A percentile compares a stretch with the other conserved stretches of the same genome.
Conservation (phyloP, 768 basidiomycete species). For the Tylopilus subfusipes region DNA sequence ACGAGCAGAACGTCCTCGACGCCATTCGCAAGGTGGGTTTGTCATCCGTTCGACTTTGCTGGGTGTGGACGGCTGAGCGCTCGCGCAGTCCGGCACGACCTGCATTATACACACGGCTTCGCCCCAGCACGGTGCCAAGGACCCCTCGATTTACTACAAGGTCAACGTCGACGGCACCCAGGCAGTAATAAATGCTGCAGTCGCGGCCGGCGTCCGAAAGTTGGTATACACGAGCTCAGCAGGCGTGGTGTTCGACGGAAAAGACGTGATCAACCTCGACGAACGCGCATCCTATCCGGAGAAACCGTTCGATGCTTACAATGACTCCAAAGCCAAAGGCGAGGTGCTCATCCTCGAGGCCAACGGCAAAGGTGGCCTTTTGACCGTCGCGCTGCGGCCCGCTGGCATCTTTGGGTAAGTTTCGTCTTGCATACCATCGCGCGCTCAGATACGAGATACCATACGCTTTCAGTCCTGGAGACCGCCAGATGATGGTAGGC, state of each 20-base stretch:
- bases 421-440: conserved; percentile 2
- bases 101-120: conserved; percentile 97
- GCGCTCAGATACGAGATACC: background rate
- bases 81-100: conserved; percentile 66
- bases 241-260: conserved; percentile 84
- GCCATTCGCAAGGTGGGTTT: conserved; percentile 68
- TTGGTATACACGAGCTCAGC: conserved; percentile 95
- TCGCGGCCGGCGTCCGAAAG: conserved; percentile 69
- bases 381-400: conserved; percentile 88
- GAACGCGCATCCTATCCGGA: conserved; percentile 78
- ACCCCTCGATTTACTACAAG: conserved; percentile 75
- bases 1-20: conserved; percentile 63
- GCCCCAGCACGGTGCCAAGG: conserved; percentile 62
- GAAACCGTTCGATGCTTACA: conserved; percentile 84
- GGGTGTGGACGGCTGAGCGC: background rate
- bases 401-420: conserved; percentile 93
- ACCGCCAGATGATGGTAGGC: conserved; percentile 81
- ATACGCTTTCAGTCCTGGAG: conserved; percentile 65
- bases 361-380: conserved; percentile 78
- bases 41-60: background rate
- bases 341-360: conserved; percentile 81
- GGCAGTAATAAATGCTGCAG: conserved; percentile 78
- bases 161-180: conserved; percentile 94
- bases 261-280: conserved; percentile 78
- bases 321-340: conserved; percentile 88